phyloP scores from a whole-genome alignment of 139 green algal genomes.

The Chlorella sp. region DNA sequence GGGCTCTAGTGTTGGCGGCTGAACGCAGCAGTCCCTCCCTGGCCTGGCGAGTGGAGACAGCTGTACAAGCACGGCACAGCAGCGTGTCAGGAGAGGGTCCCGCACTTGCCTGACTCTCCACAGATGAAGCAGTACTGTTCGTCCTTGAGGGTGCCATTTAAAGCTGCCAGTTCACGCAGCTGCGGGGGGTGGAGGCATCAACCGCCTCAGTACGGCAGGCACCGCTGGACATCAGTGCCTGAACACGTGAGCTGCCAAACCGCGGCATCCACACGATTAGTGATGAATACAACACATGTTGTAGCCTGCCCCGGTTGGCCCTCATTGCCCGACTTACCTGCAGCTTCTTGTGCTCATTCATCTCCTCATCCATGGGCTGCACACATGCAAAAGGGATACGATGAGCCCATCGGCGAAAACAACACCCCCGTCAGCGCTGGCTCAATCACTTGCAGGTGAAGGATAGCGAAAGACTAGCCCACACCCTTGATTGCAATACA shows the following conservation, averaged over 20 bases:
- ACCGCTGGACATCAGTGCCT: too few relatives aligned
- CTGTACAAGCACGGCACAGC: too few relatives aligned
- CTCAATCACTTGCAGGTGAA: background rate
- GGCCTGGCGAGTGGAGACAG: too few relatives aligned
- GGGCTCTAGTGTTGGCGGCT: background rate
- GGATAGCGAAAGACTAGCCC: background rate
- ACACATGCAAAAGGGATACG: background rate
- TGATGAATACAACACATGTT: too few relatives aligned
- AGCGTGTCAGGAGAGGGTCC: background rate
- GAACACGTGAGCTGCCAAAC: too few relatives aligned
- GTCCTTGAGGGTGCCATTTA: slow-evolving; percentile 90
- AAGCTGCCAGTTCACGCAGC: slow-evolving; percentile 91
- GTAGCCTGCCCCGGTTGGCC: too few relatives aligned
- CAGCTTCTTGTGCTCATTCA: slow-evolving; percentile 94
- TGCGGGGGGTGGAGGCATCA: slow-evolving; percentile 25
- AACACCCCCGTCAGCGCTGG: too few relatives aligned
- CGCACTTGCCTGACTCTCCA: slow-evolving; percentile 54
- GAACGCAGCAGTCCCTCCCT: background rate
- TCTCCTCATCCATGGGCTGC: slow-evolving; percentile 84
- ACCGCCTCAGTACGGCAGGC: too few relatives aligned
- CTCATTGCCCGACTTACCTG: too few relatives aligned
- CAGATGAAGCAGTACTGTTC: slow-evolving; percentile 72
- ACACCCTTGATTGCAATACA: background rate
- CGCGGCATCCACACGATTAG: slow-evolving; percentile 82
- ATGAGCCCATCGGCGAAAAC: background rate